A percentile compares a stretch with the other conserved stretches of the same genome.
These are phyloP conservation scores for Salvia sclarea DNA, from an alignment of 305 asterid species.

Conservation along the genomic window DNA sequence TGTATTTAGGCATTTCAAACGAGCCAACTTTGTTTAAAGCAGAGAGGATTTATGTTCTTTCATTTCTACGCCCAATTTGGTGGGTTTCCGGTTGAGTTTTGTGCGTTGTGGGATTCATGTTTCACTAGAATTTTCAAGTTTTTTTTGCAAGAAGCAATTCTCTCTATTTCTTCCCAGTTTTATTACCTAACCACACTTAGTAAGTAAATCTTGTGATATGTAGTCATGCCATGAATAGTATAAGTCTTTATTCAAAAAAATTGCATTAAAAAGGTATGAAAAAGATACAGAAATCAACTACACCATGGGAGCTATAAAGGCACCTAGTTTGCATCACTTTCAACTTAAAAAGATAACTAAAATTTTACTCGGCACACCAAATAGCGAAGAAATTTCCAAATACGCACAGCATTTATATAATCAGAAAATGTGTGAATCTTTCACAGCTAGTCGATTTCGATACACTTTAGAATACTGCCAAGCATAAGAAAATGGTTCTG, in stretches of 20 bases:
- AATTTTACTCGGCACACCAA: neutral
- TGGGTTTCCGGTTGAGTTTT: neutral
- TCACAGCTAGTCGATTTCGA: neutral
- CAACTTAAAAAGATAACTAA: neutral
- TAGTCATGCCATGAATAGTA: too few relatives aligned
- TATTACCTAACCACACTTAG: too few relatives aligned
- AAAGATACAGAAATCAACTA: too few relatives aligned
- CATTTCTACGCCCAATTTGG: neutral
- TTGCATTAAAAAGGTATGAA: too few relatives aligned
- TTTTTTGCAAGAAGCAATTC: too few relatives aligned
- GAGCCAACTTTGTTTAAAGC: constrained; percentile 20
- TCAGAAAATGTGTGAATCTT: neutral
- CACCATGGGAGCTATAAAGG: too few relatives aligned
- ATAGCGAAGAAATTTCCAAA: neutral
- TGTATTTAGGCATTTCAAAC: constrained; percentile 38
- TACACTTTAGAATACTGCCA: constrained; percentile 2
- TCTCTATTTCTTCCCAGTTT: too few relatives aligned
- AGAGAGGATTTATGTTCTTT: constrained; percentile 26
- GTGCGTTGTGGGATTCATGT: neutral
- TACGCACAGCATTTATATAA: neutral
- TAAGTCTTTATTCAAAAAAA: too few relatives aligned
- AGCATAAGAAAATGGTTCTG: constrained; percentile 25
- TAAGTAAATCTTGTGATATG: too few relatives aligned
- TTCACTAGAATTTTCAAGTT: too few relatives aligned
- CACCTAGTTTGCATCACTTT: neutral